Conservation (phyloP, 2,329 filamentous ascomycete species). For the Botrytis byssoidea region DNA sequence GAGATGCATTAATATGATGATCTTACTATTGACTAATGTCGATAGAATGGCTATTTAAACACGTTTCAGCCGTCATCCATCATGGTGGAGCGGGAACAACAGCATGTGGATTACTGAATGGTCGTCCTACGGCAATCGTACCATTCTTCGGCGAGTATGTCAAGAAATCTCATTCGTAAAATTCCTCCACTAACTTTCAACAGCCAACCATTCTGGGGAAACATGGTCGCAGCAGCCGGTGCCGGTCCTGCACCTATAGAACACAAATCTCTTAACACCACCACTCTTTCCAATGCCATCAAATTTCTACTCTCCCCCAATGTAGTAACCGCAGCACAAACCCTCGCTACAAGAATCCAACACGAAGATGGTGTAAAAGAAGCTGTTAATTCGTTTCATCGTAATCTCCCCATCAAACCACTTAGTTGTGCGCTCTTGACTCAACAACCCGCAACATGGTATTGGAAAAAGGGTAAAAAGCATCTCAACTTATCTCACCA, state of each 20-base stretch:
- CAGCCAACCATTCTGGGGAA: slow-evolving; percentile 70
- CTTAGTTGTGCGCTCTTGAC: slow-evolving; percentile 54
- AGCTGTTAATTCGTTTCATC: slow-evolving; percentile 54
- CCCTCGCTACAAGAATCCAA: slow-evolving; percentile 60
- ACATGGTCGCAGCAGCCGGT: slow-evolving; percentile 61
- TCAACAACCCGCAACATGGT: slow-evolving; percentile 47
- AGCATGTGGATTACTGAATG: slow-evolving; percentile 69
- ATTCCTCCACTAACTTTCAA: background rate
- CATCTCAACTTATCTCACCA: slow-evolving; percentile 60
- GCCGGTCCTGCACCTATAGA: slow-evolving; percentile 67
- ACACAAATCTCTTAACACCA: slow-evolving; percentile 63
- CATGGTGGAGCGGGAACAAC: slow-evolving; percentile 45
- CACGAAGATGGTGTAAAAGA: slow-evolving; percentile 60
- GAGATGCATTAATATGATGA: too few relatives aligned
- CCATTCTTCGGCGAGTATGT: slow-evolving; percentile 69
- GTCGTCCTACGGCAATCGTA: slow-evolving; percentile 61
- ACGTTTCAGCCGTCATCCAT: slow-evolving; percentile 44
- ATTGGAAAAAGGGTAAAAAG: slow-evolving; percentile 47
- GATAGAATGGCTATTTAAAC: slow-evolving; percentile 66
- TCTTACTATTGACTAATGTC: background rate
- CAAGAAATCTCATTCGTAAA: background rate
- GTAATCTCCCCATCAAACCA: slow-evolving; percentile 60
- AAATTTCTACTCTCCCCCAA: slow-evolving; percentile 62
- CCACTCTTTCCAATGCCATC: slow-evolving; percentile 67
- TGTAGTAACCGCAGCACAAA: slow-evolving; percentile 54